A percentile compares a stretch with the other conserved stretches of the same genome.
Conservation (phyloP, 140 eudicot species). For the Bidens hawaiensis region DNA sequence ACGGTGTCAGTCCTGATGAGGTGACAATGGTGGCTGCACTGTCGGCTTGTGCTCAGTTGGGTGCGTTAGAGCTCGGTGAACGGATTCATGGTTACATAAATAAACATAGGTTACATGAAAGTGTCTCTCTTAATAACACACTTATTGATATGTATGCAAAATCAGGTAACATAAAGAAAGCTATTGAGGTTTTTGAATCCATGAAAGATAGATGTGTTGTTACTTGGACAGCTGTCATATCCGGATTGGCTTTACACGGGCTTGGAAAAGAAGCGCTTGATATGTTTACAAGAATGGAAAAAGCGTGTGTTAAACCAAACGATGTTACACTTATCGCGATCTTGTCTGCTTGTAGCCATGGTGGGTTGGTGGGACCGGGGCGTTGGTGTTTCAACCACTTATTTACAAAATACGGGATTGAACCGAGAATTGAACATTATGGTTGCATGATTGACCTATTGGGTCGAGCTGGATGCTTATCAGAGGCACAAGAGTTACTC, state of each 20-base stretch:
- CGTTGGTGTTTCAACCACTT: conserved; percentile 40
- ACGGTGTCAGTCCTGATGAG: conserved; percentile 45
- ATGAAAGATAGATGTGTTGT: conserved; percentile 45
- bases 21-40: conserved; percentile 51
- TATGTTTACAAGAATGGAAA: conserved; percentile 49
- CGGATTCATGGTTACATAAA: conserved; percentile 37
- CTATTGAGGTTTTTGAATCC: conserved; percentile 35
- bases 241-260: conserved; percentile 52
- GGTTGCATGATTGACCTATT: conserved; percentile 60
- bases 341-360: conserved; percentile 62
- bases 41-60: conserved; percentile 55
- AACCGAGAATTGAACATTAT: conserved; percentile 51
- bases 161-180: conserved; percentile 46
- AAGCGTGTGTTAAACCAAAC: conserved; percentile 34
- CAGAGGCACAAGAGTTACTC: conserved; percentile 45
- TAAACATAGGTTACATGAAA: conserved; percentile 19
- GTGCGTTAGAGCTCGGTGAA: conserved; percentile 52
- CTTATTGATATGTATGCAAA: conserved; percentile 66
- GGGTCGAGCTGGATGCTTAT: conserved; percentile 45
- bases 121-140: conserved; percentile 35
- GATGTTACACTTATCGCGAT: conserved; percentile 45
- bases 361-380: conserved; percentile 45
- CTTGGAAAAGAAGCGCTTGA: conserved; percentile 49
- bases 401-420: conserved; percentile 33
- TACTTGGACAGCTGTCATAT: conserved; percentile 50